Evolutionary conservation across 306 rosid genomes (phyloP).

Genomic region (Pterocarpus santalinus): DNA sequence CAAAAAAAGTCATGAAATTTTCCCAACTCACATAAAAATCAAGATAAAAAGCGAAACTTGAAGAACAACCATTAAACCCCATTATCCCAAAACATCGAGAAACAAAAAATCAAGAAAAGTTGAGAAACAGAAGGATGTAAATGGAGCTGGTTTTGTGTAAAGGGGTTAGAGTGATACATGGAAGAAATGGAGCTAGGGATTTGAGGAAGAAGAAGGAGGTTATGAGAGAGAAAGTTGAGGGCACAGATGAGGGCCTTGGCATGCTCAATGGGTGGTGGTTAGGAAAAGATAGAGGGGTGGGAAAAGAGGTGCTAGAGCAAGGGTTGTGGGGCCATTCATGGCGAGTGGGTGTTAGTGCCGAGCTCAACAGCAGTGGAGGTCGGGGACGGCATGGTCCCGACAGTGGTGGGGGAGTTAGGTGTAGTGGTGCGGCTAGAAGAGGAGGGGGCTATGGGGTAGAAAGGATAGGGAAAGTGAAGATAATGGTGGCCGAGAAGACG

Average conservation of each 20-base stretch:
- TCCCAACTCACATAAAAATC: constrained; percentile 11
- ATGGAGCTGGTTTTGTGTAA: background rate
- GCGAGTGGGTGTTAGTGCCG: no score
- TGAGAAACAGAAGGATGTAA: constrained; percentile 35
- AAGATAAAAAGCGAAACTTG: constrained; percentile 18
- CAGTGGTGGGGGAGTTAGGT: no score
- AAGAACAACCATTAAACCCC: constrained; percentile 35
- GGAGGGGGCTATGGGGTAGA: no score
- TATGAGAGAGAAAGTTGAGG: constrained; percentile 88
- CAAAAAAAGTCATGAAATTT: background rate
- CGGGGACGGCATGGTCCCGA: no score
- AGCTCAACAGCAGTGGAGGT: no score
- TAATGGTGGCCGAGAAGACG: no score
- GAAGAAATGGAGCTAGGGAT: constrained; percentile 78
- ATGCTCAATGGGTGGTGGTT: background rate
- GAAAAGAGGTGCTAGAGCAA: no score
- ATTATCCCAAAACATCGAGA: constrained; percentile 1
- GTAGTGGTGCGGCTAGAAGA: no score
- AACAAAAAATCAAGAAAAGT: constrained; percentile 7
- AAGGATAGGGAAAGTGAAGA: no score
- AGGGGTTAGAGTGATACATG: constrained; percentile 51
- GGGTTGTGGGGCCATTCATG: no score
- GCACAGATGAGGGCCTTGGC: constrained; percentile 84
- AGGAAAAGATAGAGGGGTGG: no score
- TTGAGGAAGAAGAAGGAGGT: constrained; percentile 87